A percentile compares a stretch with the other conserved stretches of the same genome.
These are phyloP conservation scores for Populus hybrid DNA, from an alignment of 441 rosid genomes.

Conservation along the genomic window DNA sequence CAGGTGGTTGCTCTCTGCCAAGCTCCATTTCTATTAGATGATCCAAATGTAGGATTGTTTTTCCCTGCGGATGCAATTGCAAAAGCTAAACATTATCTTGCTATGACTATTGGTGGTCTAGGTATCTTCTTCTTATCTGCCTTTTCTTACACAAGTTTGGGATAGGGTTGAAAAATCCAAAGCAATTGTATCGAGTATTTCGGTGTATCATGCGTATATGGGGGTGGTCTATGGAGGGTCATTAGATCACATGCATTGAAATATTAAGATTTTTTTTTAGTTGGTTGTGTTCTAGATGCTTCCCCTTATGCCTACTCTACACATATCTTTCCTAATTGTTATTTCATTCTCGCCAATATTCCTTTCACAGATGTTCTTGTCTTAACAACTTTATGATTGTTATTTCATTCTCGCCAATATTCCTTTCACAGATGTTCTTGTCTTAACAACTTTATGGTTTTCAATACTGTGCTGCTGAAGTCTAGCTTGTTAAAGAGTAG, in stretches of 20 bases:
- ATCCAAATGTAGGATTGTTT: constrained; percentile 83
- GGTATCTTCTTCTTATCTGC: constrained; percentile 43
- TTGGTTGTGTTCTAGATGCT: not conserved
- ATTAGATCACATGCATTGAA: not conserved
- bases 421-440: no score
- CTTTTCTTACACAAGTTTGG: not conserved
- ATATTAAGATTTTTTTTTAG: not conserved
- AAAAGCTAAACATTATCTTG: constrained; percentile 87
- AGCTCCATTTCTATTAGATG: constrained; percentile 94
- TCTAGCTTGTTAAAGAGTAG: constrained; percentile 1
- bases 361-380: not conserved
- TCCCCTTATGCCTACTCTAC: not conserved
- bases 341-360: not conserved
- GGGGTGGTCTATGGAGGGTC: not conserved
- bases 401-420: no score
- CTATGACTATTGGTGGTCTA: constrained; percentile 80
- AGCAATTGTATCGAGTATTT: not conserved
- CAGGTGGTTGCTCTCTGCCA: constrained; percentile 97
- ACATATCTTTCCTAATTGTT: not conserved
- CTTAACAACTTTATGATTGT: not conserved
- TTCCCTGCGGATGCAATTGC: constrained; percentile 98
- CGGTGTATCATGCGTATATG: not conserved
- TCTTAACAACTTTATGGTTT: no score
- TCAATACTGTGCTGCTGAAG: not conserved
- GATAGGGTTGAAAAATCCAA: not conserved